Conservation (phyloP, 2,329 filamentous ascomycete genomes). For the Didymella exigua region DNA sequence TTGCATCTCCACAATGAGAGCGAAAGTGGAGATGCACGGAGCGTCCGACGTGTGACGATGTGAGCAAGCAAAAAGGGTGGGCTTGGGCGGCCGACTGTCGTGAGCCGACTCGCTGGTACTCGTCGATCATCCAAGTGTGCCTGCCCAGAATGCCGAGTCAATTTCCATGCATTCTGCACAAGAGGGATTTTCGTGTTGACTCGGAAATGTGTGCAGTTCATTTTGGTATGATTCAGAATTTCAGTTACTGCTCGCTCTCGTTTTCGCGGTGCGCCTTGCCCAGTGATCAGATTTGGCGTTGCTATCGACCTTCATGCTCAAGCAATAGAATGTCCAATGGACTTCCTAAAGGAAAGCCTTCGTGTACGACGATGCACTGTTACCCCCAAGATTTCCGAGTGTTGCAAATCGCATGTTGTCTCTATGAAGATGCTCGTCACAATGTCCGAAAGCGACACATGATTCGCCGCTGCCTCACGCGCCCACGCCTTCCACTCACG, state of each 20-base stretch:
- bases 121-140: conserved; percentile 11
- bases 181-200: neutral
- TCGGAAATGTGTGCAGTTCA: neutral
- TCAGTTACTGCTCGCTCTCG: neutral
- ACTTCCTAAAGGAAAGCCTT: neutral
- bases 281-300: neutral
- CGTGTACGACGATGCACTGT: neutral
- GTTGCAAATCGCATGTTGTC: neutral
- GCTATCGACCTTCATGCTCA: neutral
- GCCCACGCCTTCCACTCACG: conserved; percentile 5
- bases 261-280: neutral
- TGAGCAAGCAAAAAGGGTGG: neutral
- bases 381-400: conserved; percentile 2
- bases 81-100: neutral
- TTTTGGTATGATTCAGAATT: neutral
- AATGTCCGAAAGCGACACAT: conserved; percentile 9
- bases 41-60: conserved; percentile 2
- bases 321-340: neutral
- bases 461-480: conserved; percentile 7
- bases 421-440: neutral
- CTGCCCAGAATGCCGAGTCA: neutral
- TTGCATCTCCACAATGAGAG: neutral
- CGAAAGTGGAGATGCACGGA: conserved; percentile 4
- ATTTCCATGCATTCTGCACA: neutral
- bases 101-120: neutral